Conservation (phyloP, 345 rosid species). For the Heritiera fomes region DNA sequence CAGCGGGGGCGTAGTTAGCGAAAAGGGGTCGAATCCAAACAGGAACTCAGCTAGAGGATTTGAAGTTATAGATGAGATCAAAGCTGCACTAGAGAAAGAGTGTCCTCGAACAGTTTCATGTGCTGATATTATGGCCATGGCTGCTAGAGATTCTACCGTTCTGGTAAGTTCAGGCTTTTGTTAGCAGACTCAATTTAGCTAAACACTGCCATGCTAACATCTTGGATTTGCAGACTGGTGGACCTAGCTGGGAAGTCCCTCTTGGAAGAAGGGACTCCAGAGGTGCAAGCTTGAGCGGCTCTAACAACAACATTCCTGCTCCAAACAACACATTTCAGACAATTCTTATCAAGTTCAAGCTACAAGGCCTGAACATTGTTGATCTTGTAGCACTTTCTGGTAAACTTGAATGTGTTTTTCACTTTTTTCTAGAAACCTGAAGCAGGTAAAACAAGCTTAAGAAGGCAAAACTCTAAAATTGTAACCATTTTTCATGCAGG, state of each 20-base stretch:
- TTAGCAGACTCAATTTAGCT: not conserved
- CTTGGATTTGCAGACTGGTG: constrained; percentile 56
- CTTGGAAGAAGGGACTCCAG: constrained; percentile 80
- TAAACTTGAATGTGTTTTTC: constrained; percentile 24
- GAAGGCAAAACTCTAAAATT: not conserved
- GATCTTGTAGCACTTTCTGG: constrained; percentile 93
- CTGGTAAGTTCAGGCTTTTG: constrained; percentile 49
- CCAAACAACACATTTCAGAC: constrained; percentile 69
- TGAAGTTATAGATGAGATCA: constrained; percentile 76
- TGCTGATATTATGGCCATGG: constrained; percentile 74
- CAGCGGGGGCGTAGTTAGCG: constrained; percentile 55
- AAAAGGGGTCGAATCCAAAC: constrained; percentile 81
- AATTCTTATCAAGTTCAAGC: constrained; percentile 65
- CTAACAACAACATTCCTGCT: constrained; percentile 79
- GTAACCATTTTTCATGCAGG: constrained; percentile 41
- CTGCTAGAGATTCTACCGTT: constrained; percentile 91
- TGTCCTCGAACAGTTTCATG: constrained; percentile 85
- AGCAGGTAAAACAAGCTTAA: not conserved
- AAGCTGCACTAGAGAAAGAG: constrained; percentile 68
- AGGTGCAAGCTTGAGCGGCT: constrained; percentile 72
- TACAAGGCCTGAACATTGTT: constrained; percentile 59
- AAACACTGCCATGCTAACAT: not conserved
- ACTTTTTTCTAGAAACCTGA: not conserved
- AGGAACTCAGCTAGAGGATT: constrained; percentile 77
- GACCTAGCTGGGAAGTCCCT: constrained; percentile 86